A percentile compares a stretch with the other conserved stretches of the same genome.
phyloP scores from a whole-genome alignment of 164 flowering plant genomes.

The Piper longum region DNA sequence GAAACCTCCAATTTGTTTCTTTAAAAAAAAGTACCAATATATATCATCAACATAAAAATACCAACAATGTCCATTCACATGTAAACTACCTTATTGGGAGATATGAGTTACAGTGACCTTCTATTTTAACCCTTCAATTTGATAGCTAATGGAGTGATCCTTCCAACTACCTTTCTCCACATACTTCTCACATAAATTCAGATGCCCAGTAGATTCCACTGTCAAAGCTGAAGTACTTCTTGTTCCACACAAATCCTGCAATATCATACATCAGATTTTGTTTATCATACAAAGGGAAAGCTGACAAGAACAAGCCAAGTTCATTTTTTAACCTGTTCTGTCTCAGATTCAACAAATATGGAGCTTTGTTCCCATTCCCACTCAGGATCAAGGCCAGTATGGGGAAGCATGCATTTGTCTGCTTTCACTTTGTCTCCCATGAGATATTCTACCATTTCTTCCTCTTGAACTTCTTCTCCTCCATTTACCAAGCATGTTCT shows the following conservation, averaged over 20 bases:
- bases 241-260: conserved; percentile 54
- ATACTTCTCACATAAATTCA: conserved; percentile 52
- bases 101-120: background rate
- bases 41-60: too few species aligned
- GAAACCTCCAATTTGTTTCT: too few species aligned
- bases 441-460: conserved; percentile 28
- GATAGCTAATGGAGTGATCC: conserved; percentile 26
- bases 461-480: conserved; percentile 16
- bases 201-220: conserved; percentile 27
- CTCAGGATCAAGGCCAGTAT: conserved; percentile 24
- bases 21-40: too few species aligned
- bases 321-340: conserved; percentile 29
- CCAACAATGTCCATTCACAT: too few species aligned
- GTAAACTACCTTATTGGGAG: background rate
- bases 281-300: background rate
- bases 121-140: conserved; percentile 12
- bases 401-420: conserved; percentile 28
- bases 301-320: background rate
- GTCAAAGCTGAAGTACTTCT: conserved; percentile 51
- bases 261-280: background rate
- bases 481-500: conserved; percentile 20
- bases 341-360: conserved; percentile 39
- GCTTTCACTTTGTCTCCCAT: conserved; percentile 41
- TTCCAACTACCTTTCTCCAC: conserved; percentile 45
- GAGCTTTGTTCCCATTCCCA: conserved; percentile 40